Conservation (phyloP, 75 land plant genomes). For the Isoetes taiwanensis region DNA sequence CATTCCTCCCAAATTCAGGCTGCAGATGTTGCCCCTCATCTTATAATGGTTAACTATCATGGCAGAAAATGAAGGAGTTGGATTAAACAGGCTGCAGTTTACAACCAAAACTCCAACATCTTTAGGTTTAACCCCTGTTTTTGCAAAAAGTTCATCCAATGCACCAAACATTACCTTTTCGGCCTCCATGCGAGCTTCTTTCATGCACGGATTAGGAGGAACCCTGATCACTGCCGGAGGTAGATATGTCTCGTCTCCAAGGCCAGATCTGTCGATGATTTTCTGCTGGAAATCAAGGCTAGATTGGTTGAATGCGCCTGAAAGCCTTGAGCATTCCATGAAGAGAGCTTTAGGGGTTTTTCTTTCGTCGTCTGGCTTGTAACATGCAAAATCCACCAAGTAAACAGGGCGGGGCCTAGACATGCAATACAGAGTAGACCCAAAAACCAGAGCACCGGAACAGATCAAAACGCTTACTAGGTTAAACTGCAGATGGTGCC, state of each 20-base stretch:
- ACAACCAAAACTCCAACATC: conserved; percentile 41
- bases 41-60: conserved; percentile 35
- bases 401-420: conserved; percentile 34
- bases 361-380: conserved; percentile 19
- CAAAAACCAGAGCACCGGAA: conserved; percentile 21
- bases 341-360: conserved; percentile 13
- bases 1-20: conserved; percentile 36
- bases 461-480: conserved; percentile 17
- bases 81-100: conserved; percentile 39
- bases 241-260: conserved; percentile 57
- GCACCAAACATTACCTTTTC: conserved; percentile 32
- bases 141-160: conserved; percentile 36
- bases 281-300: conserved; percentile 44
- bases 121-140: conserved; percentile 33
- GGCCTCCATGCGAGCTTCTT: conserved; percentile 25
- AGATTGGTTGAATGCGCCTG: conserved; percentile 23
- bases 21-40: conserved; percentile 31
- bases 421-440: conserved; percentile 22
- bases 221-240: conserved; percentile 34
- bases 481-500: conserved; percentile 18
- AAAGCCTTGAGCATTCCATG: conserved; percentile 10
- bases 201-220: conserved; percentile 32
- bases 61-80: conserved; percentile 34
- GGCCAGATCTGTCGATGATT: conserved; percentile 55
- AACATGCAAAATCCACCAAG: conserved; percentile 37